phyloP scores from a whole-genome alignment of 495 filamentous ascomycete species.

The Neurospora sp. region DNA sequence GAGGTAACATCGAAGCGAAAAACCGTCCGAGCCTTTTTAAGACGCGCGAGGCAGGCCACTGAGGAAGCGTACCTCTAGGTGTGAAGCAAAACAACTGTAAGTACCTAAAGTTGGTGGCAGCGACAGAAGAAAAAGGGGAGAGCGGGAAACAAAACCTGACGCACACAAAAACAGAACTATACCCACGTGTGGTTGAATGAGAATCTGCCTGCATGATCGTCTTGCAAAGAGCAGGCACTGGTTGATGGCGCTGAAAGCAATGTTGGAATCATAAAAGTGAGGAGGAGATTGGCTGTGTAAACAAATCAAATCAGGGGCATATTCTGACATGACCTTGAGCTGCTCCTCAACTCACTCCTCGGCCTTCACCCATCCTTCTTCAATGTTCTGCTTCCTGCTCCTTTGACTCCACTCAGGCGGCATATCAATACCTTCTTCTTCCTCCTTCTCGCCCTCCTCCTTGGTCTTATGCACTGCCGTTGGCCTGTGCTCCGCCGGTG shows the following conservation, averaged over 20 bases:
- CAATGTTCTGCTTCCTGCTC: conserved; percentile 49
- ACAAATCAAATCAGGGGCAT: neutral
- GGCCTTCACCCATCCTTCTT: conserved; percentile 40
- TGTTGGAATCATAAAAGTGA: neutral
- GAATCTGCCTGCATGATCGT: neutral
- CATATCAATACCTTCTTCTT: conserved; percentile 52
- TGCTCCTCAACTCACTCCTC: conserved; percentile 3
- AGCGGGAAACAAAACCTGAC: neutral
- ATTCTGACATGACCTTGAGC: neutral
- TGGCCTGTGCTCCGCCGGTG: conserved; percentile 48
- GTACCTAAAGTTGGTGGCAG: neutral
- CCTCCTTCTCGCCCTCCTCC: conserved; percentile 49
- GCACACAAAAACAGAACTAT: neutral
- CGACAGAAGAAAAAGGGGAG: neutral
- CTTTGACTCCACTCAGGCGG: conserved; percentile 47
- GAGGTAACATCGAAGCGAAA: neutral
- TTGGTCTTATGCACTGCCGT: conserved; percentile 51
- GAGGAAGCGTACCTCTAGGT: neutral
- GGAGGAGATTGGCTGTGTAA: neutral
- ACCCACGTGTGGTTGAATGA: neutral
- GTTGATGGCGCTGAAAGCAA: neutral
- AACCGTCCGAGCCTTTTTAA: neutral
- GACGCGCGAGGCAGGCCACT: neutral
- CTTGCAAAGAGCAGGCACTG: neutral
- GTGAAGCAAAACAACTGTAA: neutral